These are phyloP conservation scores for Discostella pseudostelligera DNA, from an alignment of 108 stramenopile genomes.

Conservation along the genomic window DNA sequence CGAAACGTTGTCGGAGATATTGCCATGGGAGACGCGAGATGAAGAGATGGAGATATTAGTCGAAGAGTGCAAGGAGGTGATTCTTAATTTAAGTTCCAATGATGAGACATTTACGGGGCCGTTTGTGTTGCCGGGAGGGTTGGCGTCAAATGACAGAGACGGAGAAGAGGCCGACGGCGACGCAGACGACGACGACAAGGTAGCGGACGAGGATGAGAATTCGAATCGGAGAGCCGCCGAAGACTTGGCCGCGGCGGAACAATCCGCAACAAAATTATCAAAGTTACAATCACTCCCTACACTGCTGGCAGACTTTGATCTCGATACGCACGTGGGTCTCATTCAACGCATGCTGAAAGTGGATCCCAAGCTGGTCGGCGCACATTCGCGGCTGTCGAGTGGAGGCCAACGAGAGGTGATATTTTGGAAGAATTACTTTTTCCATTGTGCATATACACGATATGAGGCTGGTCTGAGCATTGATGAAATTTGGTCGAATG, in stretches of 20 bases:
- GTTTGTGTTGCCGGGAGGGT: conserved; percentile 57
- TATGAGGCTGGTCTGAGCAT: conserved; percentile 84
- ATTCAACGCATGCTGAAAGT: conserved; percentile 71
- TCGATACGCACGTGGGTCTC: conserved; percentile 84
- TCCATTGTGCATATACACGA: conserved; percentile 84
- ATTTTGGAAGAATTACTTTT: conserved; percentile 85
- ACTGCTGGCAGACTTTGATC: conserved; percentile 70
- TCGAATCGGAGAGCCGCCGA: conserved; percentile 26
- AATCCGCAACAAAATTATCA: conserved; percentile 57
- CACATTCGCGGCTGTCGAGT: conserved; percentile 59
- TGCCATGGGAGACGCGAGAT: conserved; percentile 88
- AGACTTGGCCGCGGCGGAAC: conserved; percentile 44
- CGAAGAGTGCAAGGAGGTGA: conserved; percentile 86
- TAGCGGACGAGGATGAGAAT: too few species aligned
- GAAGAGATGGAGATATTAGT: conserved; percentile 82
- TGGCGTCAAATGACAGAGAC: conserved; percentile 28
- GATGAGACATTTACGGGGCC: conserved; percentile 81
- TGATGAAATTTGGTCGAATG: conserved; percentile 87
- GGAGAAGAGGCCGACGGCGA: conserved; percentile 46
- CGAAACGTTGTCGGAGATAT: conserved; percentile 59
- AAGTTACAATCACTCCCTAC: conserved; percentile 77
- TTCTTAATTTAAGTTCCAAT: conserved; percentile 59
- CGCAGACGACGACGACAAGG: conserved; percentile 40
- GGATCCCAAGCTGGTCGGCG: conserved; percentile 65
- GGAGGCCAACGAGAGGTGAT: conserved; percentile 66